Evolutionary conservation across 1,139 yeast species (phyloP), one percentile per base, ranked within the genome.

Genomic region (Suhomyces choctaworum): DNA sequence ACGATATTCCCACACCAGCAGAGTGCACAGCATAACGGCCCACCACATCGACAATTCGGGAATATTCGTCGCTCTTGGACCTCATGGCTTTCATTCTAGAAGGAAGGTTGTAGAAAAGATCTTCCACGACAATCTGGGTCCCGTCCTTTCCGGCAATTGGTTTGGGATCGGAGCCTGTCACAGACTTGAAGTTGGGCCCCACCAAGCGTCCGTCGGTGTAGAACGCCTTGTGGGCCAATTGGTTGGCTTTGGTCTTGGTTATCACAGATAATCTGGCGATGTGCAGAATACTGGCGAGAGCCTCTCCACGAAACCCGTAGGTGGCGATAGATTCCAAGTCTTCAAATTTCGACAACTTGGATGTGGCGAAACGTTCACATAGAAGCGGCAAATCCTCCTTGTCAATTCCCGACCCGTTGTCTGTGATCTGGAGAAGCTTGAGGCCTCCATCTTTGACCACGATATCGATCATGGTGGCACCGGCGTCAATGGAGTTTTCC

Each of bases 81-180:
- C 73, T 70, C 36, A 90, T 62, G 0, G 95, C 76, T 32, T 82
- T 68, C 25, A 82, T 59, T 36, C 98, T 71, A 0, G 95, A 77
- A 0, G 96, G 95, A 17, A 84, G 77, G 52, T 92, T 94, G 61
- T 83, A 94, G 53, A 94, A 94, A 40, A 94, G 65, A 54, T 92
- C 96, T 54, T 89, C 97, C 5, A 89, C 95, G 0, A 75, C 62
- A 25, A 94, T 76, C 42, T 82, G 89, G 0, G 98, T 92, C 0
- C 99, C 99, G 29, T 72, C 73, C 42, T 77, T 82, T 0, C 97
- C 97, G 0, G 98, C 98, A 1, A 78, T 71, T 0, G 96, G 89
- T 44, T 75, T 75, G 0, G 94, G 87, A 0, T 72, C 77, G 5
- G 37, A 44, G 4, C 50, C 48, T 3, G 44, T 29, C 29, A 28